Evolutionary conservation across 192 early-diverging fungal species (phyloP), one percentile per base, ranked within the genome.

Genomic region (Anaeromyces robustus): DNA sequence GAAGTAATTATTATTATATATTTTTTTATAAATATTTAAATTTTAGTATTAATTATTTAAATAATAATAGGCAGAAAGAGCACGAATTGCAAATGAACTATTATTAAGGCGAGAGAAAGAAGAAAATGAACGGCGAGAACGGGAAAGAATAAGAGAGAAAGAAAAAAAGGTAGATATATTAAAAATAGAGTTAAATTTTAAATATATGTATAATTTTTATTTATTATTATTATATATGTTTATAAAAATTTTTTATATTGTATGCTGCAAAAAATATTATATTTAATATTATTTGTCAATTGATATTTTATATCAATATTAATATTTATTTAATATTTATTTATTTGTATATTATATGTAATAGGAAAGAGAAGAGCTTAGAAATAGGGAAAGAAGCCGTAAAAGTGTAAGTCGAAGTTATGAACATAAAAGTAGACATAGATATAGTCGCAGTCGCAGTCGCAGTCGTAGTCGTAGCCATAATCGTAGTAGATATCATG

Each of bases 1-100:
- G 87, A 89, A 87, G 88, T 90, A 82, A 19, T 16, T n/a, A 39
- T 9, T 1, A 6, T n/a, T n/a, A n/a, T n/a, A n/a, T n/a, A n/a
- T 29, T 31, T 30, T 26, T 29, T 28, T 81, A 26, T 28, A 43
- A 9, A 30, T 28, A n/a, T 18, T 79, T n/a, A n/a, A n/a, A n/a
- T n/a, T n/a, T n/a, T n/a, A n/a, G n/a, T n/a, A n/a, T 34, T 39
- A 28, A 83, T 29, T 30, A 81, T 37, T 52, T 30, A 12, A 81
- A 81, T 31, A 81, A 41, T 39, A 81, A 81, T 78, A 34, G 81
- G 29, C 79, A 31, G 30, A 81, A 81, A 77, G 81, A 81, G 4
- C n/a, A 28, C 34, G 81, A 77, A 29, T 29, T n/a, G 79, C 30
- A n/a, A 81, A 39, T 22, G 78, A 29, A 78, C 41, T 82, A 22